Evolutionary conservation across 495 filamentous ascomycete genomes (phyloP).

Genomic region (Aspergillus ostianus): DNA sequence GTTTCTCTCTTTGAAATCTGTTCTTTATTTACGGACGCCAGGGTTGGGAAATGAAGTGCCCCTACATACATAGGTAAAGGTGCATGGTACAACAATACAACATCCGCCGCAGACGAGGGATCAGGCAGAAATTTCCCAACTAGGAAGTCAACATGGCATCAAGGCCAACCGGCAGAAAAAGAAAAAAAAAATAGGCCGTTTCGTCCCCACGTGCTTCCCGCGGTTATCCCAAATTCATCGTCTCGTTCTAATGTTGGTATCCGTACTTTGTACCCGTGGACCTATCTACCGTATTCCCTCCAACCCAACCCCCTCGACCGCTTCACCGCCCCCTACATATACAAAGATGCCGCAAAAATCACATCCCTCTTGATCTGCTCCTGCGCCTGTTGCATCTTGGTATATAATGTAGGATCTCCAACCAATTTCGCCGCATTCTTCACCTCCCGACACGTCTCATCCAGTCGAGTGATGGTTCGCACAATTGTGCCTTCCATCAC

Average conservation of each 20-base stretch:
- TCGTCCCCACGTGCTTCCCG: slow-evolving; percentile 16
- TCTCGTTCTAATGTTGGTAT: too few species aligned
- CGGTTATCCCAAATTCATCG: not conserved
- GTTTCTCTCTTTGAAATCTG: not conserved
- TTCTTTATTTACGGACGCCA: too few species aligned
- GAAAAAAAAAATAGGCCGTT: not conserved
- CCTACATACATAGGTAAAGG: not conserved
- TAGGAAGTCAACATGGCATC: not conserved
- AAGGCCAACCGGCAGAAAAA: not conserved
- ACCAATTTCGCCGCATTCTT: slow-evolving; percentile 96
- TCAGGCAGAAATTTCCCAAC: not conserved
- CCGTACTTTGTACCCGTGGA: too few species aligned
- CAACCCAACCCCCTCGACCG: not conserved
- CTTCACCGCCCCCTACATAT: slow-evolving; percentile 52
- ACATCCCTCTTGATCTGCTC: slow-evolving; percentile 97
- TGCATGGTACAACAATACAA: not conserved
- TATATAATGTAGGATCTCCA: slow-evolving; percentile 88
- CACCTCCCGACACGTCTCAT: slow-evolving; percentile 95
- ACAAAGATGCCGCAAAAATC: slow-evolving; percentile 82
- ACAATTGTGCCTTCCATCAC: slow-evolving; percentile 97
- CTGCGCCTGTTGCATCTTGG: slow-evolving; percentile 95
- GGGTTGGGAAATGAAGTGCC: too few species aligned
- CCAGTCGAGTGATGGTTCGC: slow-evolving; percentile 82
- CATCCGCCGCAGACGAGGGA: not conserved
- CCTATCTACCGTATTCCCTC: too few species aligned